Base-by-base conservation (phyloP, 2,329 filamentous ascomycete species). In the Ophiosphaerella herpotricha region DNA sequence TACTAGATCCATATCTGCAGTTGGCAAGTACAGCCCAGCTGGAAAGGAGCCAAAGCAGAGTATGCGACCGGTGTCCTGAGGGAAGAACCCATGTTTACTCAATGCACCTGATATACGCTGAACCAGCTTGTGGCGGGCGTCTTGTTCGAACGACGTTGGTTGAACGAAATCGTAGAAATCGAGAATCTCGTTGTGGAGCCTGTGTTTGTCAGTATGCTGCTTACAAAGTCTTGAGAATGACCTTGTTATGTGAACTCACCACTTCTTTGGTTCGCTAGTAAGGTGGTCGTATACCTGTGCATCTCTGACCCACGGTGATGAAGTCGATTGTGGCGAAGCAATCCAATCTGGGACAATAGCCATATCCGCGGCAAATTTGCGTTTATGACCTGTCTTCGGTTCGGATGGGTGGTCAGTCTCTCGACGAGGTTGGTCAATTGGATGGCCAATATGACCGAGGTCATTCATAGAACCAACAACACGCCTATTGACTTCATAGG, bases 1-100 rank as follows among this genome's bases (percentile, higher is more conserved):
- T 2, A 96, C 94, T 40, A 99, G 79, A 69, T 99, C 94, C 86
- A 99, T 96, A 68, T 99, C 94, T 13, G 90, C 91, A 1, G 89
- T 86, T 6, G 87, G 87, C 8, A 90, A 77, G 67, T 89, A 90
- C 6, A 83, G 64, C 7, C 89, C 91, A 3, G 91, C 91, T 60
- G 91, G 92, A 73, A 92, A 99, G 0, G 94, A 97, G n/a, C 94
- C 94, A 70, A 99, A 99, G 8, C 87, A 81, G 31, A 82, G 78
- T 7, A 97, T 78, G 41, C 86, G 80, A 9, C 86, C 84, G 71
- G 77, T 50, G 14, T 57, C 52, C 14, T 60, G 53, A 11, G 59
- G 54, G 21, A 66, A 63, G 11, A 32, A 42, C 12, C 52, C 46
- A 4, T 54, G 56, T 18, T 40, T 46, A 8, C 60, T 79, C 64